phyloP scores from a whole-genome alignment of 176 grass and related monocot genomes.

The Bolboschoenus planiculmis region DNA sequence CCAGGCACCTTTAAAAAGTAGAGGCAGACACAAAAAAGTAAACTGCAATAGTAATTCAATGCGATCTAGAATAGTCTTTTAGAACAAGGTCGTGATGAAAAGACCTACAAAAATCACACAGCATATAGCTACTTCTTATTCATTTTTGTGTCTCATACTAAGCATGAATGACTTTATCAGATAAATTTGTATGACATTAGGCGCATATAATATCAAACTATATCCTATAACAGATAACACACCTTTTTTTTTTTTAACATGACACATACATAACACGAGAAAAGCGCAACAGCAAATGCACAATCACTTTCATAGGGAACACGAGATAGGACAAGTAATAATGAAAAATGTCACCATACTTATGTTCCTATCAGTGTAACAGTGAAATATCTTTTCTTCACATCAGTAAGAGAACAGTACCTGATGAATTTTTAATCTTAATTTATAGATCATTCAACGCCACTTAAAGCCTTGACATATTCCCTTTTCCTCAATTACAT shows the following conservation, averaged over 20 bases:
- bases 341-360: not conserved
- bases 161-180: not conserved
- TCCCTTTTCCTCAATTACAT: not conserved
- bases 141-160: not conserved
- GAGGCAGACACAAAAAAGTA: conserved; percentile 23
- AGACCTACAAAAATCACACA: conserved; percentile 13
- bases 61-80: not conserved
- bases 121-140: not conserved
- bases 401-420: not conserved
- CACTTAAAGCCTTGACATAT: not conserved
- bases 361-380: not conserved
- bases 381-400: no score
- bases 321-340: not conserved
- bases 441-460: not conserved
- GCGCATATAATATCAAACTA: not conserved
- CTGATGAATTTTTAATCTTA: not conserved
- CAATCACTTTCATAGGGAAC: no score
- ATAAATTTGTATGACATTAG: not conserved
- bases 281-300: no score
- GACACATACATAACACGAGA: not conserved
- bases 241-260: not conserved
- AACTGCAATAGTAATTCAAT: not conserved
- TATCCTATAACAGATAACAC: no score
- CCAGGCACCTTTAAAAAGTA: conserved; percentile 58
- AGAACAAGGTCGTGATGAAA: not conserved